Evolutionary conservation across 73 alveolate species (phyloP).

Genomic region (Uronychia setigera): DNA sequence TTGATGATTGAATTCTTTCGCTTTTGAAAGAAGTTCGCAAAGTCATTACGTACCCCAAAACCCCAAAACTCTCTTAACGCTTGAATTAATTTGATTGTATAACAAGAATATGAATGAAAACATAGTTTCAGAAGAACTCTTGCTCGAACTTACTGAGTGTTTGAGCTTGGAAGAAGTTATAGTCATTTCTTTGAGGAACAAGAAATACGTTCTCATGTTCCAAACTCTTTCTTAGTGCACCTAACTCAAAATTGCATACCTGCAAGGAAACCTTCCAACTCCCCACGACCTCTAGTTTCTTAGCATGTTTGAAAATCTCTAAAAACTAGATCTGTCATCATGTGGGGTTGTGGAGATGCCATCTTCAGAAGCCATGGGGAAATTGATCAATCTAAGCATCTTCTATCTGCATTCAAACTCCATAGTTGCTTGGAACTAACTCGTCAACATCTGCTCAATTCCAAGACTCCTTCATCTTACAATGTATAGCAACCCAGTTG

Average conservation of each 20-base stretch:
- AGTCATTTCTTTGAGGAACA: slow-evolving; percentile 53
- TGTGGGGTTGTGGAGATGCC: slow-evolving; percentile 25
- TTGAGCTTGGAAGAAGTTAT: slow-evolving; percentile 48
- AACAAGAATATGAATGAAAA: too few relatives aligned
- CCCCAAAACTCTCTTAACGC: too few relatives aligned
- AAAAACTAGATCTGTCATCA: slow-evolving; percentile 37
- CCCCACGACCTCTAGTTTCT: slow-evolving; percentile 23
- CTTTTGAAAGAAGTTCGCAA: slow-evolving; percentile 36
- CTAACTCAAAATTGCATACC: slow-evolving; percentile 46
- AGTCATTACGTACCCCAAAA: slow-evolving; percentile 32
- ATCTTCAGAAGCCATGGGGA: neutral
- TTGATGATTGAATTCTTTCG: slow-evolving; percentile 48
- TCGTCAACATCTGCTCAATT: slow-evolving; percentile 36
- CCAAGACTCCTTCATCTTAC: slow-evolving; percentile 38
- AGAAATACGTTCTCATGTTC: slow-evolving; percentile 16
- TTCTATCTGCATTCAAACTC: slow-evolving; percentile 47
- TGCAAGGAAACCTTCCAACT: slow-evolving; percentile 35
- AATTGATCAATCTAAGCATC: slow-evolving; percentile 21
- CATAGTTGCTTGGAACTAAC: slow-evolving; percentile 34
- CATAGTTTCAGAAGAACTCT: slow-evolving; percentile 40
- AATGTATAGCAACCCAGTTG: slow-evolving; percentile 43
- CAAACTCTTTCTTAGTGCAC: slow-evolving; percentile 34
- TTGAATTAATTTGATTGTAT: too few relatives aligned
- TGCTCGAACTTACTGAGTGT: slow-evolving; percentile 61
- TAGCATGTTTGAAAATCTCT: slow-evolving; percentile 10